Conservation (phyloP, 2,329 filamentous ascomycete species). For the Ascochyta clinopodiicola region DNA sequence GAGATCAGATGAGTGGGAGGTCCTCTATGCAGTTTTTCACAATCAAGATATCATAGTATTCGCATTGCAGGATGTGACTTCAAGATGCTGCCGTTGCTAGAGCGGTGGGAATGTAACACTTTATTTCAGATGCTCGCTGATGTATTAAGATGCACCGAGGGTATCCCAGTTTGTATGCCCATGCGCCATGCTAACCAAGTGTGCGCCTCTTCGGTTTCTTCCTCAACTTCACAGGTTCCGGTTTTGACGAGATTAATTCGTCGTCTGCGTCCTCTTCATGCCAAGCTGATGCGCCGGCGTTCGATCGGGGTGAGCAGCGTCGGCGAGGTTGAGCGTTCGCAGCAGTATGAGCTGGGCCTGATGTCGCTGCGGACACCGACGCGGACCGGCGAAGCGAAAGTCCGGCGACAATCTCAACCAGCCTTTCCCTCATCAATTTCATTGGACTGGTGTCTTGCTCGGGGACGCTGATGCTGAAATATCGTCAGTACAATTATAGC, state of each 20-base stretch:
- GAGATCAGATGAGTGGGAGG: too few relatives aligned
- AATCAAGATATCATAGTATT: too few relatives aligned
- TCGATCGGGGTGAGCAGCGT: neutral
- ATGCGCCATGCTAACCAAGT: conserved; percentile 6
- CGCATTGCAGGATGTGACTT: too few relatives aligned
- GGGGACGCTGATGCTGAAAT: neutral
- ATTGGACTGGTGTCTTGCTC: conserved; percentile 9
- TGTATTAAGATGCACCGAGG: neutral
- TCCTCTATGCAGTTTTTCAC: too few relatives aligned
- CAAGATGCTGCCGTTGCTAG: neutral
- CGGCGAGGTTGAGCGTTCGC: too few relatives aligned
- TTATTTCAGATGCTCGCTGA: neutral
- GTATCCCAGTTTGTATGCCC: neutral
- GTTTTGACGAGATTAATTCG: neutral
- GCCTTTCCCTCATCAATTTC: conserved; percentile 9
- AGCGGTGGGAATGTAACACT: neutral
- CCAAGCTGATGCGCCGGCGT: conserved; percentile 5
- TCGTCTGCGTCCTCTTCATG: conserved; percentile 7
- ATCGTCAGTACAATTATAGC: conserved; percentile 1
- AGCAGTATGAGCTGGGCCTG: neutral
- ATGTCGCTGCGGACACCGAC: neutral
- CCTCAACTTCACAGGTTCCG: neutral
- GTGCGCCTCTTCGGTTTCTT: conserved; percentile 10
- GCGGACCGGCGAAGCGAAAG: conserved; percentile 4
- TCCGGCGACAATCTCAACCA: conserved; percentile 10